phyloP scores from a whole-genome alignment of 2,329 filamentous ascomycete genomes.

The Phialophora verrucosa region DNA sequence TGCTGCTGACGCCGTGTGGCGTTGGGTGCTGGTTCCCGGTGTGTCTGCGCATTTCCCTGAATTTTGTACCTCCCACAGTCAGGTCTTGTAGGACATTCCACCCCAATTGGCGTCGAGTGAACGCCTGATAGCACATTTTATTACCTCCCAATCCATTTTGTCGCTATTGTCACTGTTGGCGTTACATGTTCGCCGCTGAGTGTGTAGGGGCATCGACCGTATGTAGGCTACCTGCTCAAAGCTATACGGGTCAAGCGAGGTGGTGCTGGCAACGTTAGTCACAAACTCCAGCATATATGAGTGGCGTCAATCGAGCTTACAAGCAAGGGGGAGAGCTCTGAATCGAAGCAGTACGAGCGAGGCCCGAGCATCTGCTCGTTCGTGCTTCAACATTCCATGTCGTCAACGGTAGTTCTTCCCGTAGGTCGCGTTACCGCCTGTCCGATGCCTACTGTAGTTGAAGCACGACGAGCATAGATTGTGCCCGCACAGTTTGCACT shows the following conservation, averaged over 20 bases:
- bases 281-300: not conserved
- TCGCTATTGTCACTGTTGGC: not conserved
- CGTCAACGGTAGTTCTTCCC: not conserved
- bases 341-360: not conserved
- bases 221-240: not conserved
- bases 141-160: not conserved
- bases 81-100: not conserved
- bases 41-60: not conserved
- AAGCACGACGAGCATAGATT: constrained; percentile 17
- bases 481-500: constrained; percentile 18
- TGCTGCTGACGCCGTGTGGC: not conserved
- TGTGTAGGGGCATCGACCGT: not conserved
- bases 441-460: constrained; percentile 16
- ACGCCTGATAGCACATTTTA: not conserved
- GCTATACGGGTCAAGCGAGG: not conserved
- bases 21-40: not conserved
- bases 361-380: not conserved
- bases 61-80: not conserved
- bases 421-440: not conserved
- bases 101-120: not conserved
- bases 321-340: not conserved
- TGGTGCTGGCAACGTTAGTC: not conserved
- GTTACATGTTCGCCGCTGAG: not conserved
- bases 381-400: not conserved
- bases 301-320: not conserved